These are phyloP conservation scores for Arthroderma sp. DNA, from an alignment of 2,329 filamentous ascomycete species.

Conservation along the genomic window DNA sequence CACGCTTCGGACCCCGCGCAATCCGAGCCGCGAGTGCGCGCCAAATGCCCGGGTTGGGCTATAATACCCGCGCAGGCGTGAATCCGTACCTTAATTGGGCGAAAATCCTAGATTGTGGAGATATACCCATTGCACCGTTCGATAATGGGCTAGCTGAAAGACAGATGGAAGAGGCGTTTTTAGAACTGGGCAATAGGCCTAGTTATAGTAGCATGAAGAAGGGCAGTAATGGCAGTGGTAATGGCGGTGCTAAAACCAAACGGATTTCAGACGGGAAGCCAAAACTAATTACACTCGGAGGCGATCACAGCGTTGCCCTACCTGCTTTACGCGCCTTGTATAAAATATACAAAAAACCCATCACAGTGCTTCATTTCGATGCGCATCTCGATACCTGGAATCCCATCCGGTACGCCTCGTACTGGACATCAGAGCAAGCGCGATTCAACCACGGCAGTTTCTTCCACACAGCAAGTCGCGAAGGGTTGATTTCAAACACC, in stretches of 20 bases:
- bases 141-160: constrained; percentile 69
- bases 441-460: constrained; percentile 81
- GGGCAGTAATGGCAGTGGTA: constrained; percentile 14
- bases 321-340: constrained; percentile 55
- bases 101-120: constrained; percentile 73
- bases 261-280: constrained; percentile 26
- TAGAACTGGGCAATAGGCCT: constrained; percentile 46
- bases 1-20: constrained; percentile 73
- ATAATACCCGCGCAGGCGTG: constrained; percentile 67
- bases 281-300: constrained; percentile 56
- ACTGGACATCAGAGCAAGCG: constrained; percentile 57
- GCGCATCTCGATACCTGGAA: constrained; percentile 78
- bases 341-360: constrained; percentile 46
- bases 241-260: constrained; percentile 13
- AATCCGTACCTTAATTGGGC: constrained; percentile 77
- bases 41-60: constrained; percentile 66
- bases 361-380: constrained; percentile 65
- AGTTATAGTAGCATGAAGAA: constrained; percentile 20
- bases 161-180: constrained; percentile 74
- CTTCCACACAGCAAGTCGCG: constrained; percentile 77
- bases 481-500: constrained; percentile 62
- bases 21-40: constrained; percentile 74
- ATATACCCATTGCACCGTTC: constrained; percentile 75
- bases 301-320: constrained; percentile 59
- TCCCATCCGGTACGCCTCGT: constrained; percentile 60